Conservation (phyloP, 2,329 filamentous ascomycete species). For the Colletotrichum kahawae region DNA sequence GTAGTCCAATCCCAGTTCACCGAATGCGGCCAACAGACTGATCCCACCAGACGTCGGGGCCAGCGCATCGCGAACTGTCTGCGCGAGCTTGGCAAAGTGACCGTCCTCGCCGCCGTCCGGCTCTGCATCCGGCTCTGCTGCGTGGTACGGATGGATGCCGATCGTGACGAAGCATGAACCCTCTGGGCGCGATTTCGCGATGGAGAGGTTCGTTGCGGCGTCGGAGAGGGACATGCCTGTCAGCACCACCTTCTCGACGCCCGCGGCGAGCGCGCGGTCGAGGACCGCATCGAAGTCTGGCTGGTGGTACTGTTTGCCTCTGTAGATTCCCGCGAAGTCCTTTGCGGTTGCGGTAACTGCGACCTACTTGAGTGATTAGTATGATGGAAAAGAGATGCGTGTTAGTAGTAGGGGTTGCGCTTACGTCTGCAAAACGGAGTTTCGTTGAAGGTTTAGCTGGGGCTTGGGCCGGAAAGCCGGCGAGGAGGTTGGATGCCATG, state of each 20-base stretch:
- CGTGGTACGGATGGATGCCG: constrained; percentile 57
- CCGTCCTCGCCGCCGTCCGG: constrained; percentile 25
- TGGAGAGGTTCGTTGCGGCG: constrained; percentile 29
- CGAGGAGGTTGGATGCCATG: constrained; percentile 10
- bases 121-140: constrained; percentile 41
- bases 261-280: constrained; percentile 42
- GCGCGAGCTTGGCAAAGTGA: constrained; percentile 29
- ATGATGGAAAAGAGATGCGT: background rate
- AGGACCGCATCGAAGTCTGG: constrained; percentile 48
- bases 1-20: constrained; percentile 56
- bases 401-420: background rate
- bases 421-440: constrained; percentile 19
- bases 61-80: constrained; percentile 27
- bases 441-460: background rate
- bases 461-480: constrained; percentile 3
- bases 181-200: constrained; percentile 31
- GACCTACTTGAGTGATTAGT: constrained; percentile 26
- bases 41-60: background rate
- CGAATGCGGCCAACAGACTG: constrained; percentile 47
- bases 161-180: constrained; percentile 47
- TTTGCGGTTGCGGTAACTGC: constrained; percentile 43
- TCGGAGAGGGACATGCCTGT: constrained; percentile 42
- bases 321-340: constrained; percentile 56
- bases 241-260: constrained; percentile 46
- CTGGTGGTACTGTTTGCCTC: constrained; percentile 51